A percentile compares a stretch with the other conserved stretches of the same genome.
phyloP scores from a whole-genome alignment of 1,284 basidiomycete species.

The Polyporus tsugae region DNA sequence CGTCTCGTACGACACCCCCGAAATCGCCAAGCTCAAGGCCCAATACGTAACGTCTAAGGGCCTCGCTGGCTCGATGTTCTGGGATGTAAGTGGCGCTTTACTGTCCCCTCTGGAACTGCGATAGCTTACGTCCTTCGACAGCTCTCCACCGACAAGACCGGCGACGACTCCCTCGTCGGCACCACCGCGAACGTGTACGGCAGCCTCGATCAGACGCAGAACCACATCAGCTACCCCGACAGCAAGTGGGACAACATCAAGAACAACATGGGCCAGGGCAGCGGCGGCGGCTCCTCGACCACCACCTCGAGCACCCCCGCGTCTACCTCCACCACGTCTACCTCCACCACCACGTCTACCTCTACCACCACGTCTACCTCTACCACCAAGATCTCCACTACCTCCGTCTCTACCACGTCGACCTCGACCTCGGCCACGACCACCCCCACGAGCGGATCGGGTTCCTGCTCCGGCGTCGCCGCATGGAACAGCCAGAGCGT shows the following conservation, averaged over 20 bases:
- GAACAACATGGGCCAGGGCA: constrained; percentile 60
- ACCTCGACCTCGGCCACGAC: constrained; percentile 35
- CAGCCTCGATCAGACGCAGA: constrained; percentile 67
- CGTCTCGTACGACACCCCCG: constrained; percentile 85
- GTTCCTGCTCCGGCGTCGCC: constrained; percentile 29
- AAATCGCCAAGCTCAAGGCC: constrained; percentile 78
- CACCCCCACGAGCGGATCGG: constrained; percentile 52
- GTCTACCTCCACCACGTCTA: constrained; percentile 29
- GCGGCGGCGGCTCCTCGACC: constrained; percentile 18
- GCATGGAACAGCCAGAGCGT: constrained; percentile 57
- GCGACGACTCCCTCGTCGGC: constrained; percentile 62
- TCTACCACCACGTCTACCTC: constrained; percentile 37
- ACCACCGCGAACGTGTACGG: constrained; percentile 58
- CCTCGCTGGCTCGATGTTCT: constrained; percentile 84
- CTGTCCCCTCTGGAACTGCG: background rate
- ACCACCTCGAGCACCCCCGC: constrained; percentile 29
- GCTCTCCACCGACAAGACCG: constrained; percentile 71
- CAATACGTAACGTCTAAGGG: constrained; percentile 74
- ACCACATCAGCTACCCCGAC: constrained; percentile 72
- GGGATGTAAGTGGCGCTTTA: constrained; percentile 62
- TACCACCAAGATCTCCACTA: no score
- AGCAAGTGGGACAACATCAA: constrained; percentile 78
- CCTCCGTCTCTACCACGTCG: constrained; percentile 30
- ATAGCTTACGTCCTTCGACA: constrained; percentile 38
- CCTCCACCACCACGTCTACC: constrained; percentile 45